phyloP scores from a whole-genome alignment of 805 yeast species.

The Nadsonia fulvescens region DNA sequence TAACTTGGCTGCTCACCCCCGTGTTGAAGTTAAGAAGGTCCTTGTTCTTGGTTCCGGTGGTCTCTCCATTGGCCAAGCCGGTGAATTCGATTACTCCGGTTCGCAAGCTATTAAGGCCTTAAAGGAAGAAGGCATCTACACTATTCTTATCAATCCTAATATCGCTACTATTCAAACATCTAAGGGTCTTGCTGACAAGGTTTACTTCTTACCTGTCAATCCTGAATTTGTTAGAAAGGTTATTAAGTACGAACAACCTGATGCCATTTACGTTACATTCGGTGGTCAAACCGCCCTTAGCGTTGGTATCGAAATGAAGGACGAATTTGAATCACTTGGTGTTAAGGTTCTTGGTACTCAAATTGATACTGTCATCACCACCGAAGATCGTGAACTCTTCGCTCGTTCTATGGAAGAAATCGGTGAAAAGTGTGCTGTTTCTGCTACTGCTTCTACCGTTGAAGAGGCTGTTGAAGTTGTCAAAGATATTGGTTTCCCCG shows the following conservation, averaged over 20 bases:
- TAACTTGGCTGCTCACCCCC: conserved; percentile 59
- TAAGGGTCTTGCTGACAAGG: conserved; percentile 94
- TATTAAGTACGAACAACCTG: conserved; percentile 87
- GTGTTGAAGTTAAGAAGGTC: conserved; percentile 73
- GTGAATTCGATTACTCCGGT: conserved; percentile 97
- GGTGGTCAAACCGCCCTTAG: conserved; percentile 98
- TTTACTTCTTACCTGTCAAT: conserved; percentile 92
- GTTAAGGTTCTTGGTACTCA: conserved; percentile 94
- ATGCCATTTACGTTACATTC: conserved; percentile 89
- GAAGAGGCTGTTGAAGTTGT: conserved; percentile 78
- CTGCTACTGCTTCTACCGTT: conserved; percentile 65
- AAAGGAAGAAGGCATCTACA: conserved; percentile 94
- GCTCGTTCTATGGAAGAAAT: conserved; percentile 91
- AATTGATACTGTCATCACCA: conserved; percentile 87
- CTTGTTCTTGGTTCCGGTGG: conserved; percentile 96
- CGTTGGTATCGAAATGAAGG: conserved; percentile 91
- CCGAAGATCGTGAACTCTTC: conserved; percentile 94
- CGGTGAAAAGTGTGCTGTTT: conserved; percentile 86
- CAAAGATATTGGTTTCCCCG: conserved; percentile 77
- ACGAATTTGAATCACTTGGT: conserved; percentile 80
- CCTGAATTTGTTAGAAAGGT: conserved; percentile 94
- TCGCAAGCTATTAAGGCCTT: conserved; percentile 97
- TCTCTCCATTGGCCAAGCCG: conserved; percentile 96
- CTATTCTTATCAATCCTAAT: conserved; percentile 90
- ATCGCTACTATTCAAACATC: conserved; percentile 98